A percentile compares a stretch with the other conserved stretches of the same genome.
Conservation (phyloP, 345 rosid genomes). For the Eutrema japonicum region DNA sequence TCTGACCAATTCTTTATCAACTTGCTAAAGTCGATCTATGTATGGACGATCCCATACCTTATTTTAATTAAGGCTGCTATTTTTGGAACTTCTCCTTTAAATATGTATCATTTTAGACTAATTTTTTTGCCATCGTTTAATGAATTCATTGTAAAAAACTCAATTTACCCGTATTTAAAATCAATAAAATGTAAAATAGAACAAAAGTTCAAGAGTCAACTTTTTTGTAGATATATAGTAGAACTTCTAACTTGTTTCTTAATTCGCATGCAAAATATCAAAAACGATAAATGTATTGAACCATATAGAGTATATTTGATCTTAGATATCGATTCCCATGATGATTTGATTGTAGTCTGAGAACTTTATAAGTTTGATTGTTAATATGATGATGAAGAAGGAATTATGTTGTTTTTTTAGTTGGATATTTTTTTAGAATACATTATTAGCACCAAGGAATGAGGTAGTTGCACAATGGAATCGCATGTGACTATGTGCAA, state of each 20-base stretch:
- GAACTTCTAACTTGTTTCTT: background rate
- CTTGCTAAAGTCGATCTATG: slow-evolving; percentile 39
- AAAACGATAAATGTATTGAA: background rate
- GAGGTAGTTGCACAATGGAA: too few relatives aligned
- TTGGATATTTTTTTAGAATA: background rate
- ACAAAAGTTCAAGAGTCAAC: background rate
- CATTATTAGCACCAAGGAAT: too few relatives aligned
- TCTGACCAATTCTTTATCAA: slow-evolving; percentile 44
- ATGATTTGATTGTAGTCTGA: background rate
- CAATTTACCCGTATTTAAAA: too few relatives aligned
- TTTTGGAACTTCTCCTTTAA: background rate
- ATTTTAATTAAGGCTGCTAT: slow-evolving; percentile 26
- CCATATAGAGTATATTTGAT: background rate
- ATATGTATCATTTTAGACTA: background rate
- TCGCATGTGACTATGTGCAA: too few relatives aligned
- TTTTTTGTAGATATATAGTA: background rate
- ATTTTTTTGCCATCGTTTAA: too few relatives aligned
- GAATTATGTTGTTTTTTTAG: background rate
- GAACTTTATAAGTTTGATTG: background rate
- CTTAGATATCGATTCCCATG: background rate
- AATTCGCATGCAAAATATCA: background rate
- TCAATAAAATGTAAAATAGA: background rate
- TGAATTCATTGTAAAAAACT: too few relatives aligned
- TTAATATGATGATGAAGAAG: background rate
- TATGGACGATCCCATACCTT: slow-evolving; percentile 28